phyloP scores from a whole-genome alignment of 306 rosid species.

The Cyamopsis tetragonoloba region DNA sequence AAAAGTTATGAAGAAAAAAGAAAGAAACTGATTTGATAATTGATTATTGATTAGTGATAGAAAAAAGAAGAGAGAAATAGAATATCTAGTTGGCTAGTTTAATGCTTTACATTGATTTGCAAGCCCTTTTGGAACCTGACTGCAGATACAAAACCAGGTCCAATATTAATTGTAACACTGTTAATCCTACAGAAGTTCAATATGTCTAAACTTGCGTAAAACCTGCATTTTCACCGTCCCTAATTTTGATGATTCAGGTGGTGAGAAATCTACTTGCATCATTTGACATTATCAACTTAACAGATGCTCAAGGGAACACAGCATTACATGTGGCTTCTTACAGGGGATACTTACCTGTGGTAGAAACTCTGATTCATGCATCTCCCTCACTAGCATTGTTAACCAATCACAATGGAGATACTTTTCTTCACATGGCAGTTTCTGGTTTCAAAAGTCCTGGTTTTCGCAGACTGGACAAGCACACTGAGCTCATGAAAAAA shows the following conservation, averaged over 20 bases:
- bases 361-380: slow-evolving; percentile 49
- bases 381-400: slow-evolving; percentile 47
- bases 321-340: slow-evolving; percentile 76
- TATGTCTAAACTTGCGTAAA: background rate
- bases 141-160: background rate
- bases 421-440: slow-evolving; percentile 83
- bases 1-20: too few relatives aligned
- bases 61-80: too few relatives aligned
- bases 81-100: too few relatives aligned
- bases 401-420: slow-evolving; percentile 68
- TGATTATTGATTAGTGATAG: too few relatives aligned
- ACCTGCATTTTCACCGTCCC: background rate
- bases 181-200: slow-evolving; percentile 5
- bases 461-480: slow-evolving; percentile 71
- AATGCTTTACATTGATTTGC: background rate
- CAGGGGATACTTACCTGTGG: slow-evolving; percentile 63
- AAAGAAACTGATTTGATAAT: too few relatives aligned
- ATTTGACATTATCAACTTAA: slow-evolving; percentile 51
- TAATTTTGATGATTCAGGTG: slow-evolving; percentile 46
- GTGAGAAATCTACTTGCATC: slow-evolving; percentile 61
- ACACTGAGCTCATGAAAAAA: slow-evolving; percentile 59
- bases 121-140: background rate
- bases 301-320: slow-evolving; percentile 75
- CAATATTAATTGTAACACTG: background rate
- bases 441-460: slow-evolving; percentile 89